Base-by-base conservation (phyloP, 768 basidiomycete genomes). In the Rhodotorula taiwanensis region DNA sequence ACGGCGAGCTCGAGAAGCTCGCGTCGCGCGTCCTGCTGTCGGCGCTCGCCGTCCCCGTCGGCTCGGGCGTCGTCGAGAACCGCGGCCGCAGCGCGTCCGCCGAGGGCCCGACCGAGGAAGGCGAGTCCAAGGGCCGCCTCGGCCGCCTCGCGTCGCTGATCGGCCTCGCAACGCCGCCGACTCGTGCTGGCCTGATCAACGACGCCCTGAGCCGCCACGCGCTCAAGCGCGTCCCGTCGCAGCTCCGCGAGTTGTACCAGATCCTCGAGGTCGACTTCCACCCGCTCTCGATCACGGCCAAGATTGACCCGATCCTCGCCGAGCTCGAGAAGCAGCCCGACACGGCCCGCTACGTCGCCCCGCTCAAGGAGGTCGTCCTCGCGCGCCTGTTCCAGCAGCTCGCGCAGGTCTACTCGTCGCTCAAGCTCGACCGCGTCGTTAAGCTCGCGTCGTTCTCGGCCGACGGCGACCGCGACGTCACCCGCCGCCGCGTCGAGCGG, bases 261-360 rank as follows among this genome's bases (percentile, higher is more conserved):
- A 83, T 91, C 53, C 84, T 99, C 69, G 91, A 95, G 60, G 86
- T 87, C 45, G 86, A 89, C 10, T 94, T 97, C 72, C 90, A 97
- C 74, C 94, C 94, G 0, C 82, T 94, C 67, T 85, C 84, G 0
- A 85, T 95, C 62, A 89, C 89, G 75, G 75, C 81, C 8, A 81
- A 82, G 64, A 84, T 90, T 47, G 84, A 88, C 6, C 89, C 91
- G 15, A 79, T 97, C 64, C 82, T 98, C 58, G 77, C 81, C 47
- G 72, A 79, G 8, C 82, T 93, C 59, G 75, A 78, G 25, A 72
- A 54, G 31, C 69, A 72, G 59, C 71, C 67, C 64, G 78, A 70
- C 57, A 77, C 42, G 58, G 79, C 86, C 0, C 84, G 86, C 2
- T 97, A 95, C 77, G 83, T 92, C 27, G 82, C 86, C n/a, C 87